Evolutionary conservation across 805 yeast genomes (phyloP), one percentile per base, ranked within the genome.

Genomic region (Wickerhamiella alocasiicola): DNA sequence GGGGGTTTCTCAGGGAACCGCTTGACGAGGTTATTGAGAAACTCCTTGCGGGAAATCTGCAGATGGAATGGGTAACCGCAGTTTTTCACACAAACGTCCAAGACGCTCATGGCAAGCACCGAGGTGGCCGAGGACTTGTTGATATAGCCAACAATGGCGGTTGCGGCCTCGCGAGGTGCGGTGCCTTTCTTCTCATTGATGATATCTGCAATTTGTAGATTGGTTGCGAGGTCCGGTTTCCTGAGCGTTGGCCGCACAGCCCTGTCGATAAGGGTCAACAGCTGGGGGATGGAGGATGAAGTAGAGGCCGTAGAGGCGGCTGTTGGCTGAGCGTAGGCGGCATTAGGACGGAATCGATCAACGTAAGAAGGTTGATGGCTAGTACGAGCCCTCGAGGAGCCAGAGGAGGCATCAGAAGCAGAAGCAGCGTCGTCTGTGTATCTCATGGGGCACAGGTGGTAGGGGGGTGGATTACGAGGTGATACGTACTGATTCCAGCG

Each of bases 11-110:
- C 96, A 2, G 97, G 97, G 63, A 91, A 91, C 57, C 83, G 65
- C 53, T 83, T 81, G 18, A 91, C 98, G 54, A 91, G 70, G 55
- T 84, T 95, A 57, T 91, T 91, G 54, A 91, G 68, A 52, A 91
- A 91, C 58, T 88, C 97, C 61, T 91, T 87, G 45, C 97, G 72
- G 3, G 95, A 81, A 40, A 91, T 83, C 62, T 91, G 98, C 36
- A 91, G 67, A 50, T 91, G 98, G 63, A 91, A 75, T 6, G 98
- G 96, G 59, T 88, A 91, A 4, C 97, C 98, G 64, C 99, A 91
- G 65, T 91, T 91, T 63, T 91, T 91, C 40, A 91, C 98, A 51
- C 91, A 66, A 41, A 83, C 83, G 56, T 91, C 99, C 46, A 91
- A 70, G 38, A 73, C 51, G 27, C 55, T 72, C 48, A 91, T 62